Evolutionary conservation across 495 filamentous ascomycete genomes (phyloP), one percentile per base, ranked within the genome.

Genomic region (Talaromyces wortmannii): DNA sequence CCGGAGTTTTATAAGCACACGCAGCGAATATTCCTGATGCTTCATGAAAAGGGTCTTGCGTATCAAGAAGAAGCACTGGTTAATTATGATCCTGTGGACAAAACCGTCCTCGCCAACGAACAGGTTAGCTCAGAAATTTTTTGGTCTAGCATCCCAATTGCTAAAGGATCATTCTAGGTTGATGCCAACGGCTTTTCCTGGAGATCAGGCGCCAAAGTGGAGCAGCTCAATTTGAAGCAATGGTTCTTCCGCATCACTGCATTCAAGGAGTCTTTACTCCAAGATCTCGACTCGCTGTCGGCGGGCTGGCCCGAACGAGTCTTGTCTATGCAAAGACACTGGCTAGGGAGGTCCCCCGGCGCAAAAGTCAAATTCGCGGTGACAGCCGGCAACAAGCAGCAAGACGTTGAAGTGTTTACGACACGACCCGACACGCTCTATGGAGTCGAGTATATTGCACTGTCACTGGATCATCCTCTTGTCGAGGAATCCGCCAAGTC

Each of bases 51-150:
- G 45, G 85, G 83, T 0, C 67, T 95, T 11, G 91, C 89, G 36
- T 92, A 92, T 62, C 89, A 88, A 57, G 80, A 77, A 8, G 85
- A 91, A 53, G 85, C 90, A 13, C 61, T 90, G 42, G 91, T 96
- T 54, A 96, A 96, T 68, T 96, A 87, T 69, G 91, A 95, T 59
- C 91, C 91, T 5, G 78, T 96, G 18, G 91, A 96, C 64, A 85
- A 86, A 69, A 96, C 91, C 0, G 91, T 96, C 29, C 70, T 96
- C 46, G 91, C 91, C 1, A 96, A 96, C 65, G 91, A 96, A 62
- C 91, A 96, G 67, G 69, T 74, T 44, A 12, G 55, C 16, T 10
- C 3, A 10, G 16, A 31, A n/a, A n/a, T 15, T 17, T 33, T 16
- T 13, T 3, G 11, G 36, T 51, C 55, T 31, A 15, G n/a, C 15